Evolutionary conservation across 1,284 basidiomycete genomes (phyloP).

Genomic region (Phellopilus nigrolimitatus): DNA sequence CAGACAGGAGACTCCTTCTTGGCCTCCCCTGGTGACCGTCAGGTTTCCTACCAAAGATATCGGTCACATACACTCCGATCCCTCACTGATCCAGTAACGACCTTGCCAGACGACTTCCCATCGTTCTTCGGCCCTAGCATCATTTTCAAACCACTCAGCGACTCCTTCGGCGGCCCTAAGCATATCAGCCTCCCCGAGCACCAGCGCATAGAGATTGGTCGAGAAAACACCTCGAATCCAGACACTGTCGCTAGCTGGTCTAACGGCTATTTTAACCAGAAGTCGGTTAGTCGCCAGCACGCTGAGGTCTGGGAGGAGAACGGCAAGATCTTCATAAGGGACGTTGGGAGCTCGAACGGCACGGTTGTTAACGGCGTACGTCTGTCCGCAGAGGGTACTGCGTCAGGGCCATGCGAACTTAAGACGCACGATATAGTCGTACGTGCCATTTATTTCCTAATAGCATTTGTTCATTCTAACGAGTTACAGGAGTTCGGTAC

Average conservation of each 20-base stretch:
- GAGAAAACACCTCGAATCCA: slow-evolving; percentile 95
- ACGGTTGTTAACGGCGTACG: slow-evolving; percentile 98
- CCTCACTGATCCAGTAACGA: too few species aligned
- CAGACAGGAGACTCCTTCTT: too few species aligned
- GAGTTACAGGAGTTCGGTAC: slow-evolving; percentile 88
- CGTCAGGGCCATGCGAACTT: slow-evolving; percentile 91
- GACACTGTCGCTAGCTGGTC: slow-evolving; percentile 93
- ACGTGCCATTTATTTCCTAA: slow-evolving; percentile 29
- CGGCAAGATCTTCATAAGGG: slow-evolving; percentile 96
- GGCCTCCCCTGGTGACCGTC: too few species aligned
- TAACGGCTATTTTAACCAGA: slow-evolving; percentile 97
- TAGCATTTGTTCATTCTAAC: slow-evolving; percentile 12
- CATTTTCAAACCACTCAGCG: too few species aligned
- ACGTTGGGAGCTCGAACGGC: slow-evolving; percentile 97
- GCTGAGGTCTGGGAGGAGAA: slow-evolving; percentile 97
- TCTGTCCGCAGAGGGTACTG: slow-evolving; percentile 84
- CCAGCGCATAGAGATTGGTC: slow-evolving; percentile 89
- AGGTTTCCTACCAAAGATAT: too few species aligned
- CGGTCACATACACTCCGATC: too few species aligned
- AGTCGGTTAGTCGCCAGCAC: slow-evolving; percentile 93
- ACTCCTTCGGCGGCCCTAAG: too few species aligned
- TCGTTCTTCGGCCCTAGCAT: too few species aligned
- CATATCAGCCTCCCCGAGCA: slow-evolving; percentile 81
- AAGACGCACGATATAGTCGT: slow-evolving; percentile 92
- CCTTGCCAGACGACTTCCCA: too few species aligned